Evolutionary conservation across 2,329 filamentous ascomycete species (phyloP), one percentile per base, ranked within the genome.

Genomic region (Zymoseptoria passerinii): DNA sequence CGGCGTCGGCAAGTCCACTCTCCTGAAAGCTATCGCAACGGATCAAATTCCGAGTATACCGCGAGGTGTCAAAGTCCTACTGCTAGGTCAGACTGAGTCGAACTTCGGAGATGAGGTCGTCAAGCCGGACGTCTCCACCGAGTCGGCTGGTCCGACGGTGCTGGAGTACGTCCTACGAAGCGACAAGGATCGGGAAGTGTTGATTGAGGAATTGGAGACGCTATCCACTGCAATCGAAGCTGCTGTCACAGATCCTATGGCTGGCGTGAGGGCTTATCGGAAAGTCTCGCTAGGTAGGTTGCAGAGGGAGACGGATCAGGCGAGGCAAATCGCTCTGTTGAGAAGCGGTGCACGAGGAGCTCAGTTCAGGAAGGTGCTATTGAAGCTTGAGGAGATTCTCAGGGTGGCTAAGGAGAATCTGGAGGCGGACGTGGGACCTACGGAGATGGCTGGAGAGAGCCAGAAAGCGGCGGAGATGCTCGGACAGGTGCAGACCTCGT

Each of bases 1-100:
- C 73, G 90, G 90, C 0, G 87, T 85, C 1, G 90, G 90, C 5
- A 95, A 95, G 70, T 92, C 88, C 3, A 92, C 88, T 0, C 74
- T 92, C 6, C 76, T 94, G 16, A 83, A 83, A 67, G 89, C 90
- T 1, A 85, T 95, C 64, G 86, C 85, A 4, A 85, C 90, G 61
- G 89, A 89, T 66, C 78, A 91, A 35, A 87, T 95, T 16, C 89
- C 90, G 0, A 89, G 88, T 0, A 85, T 91, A 48, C 83, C 86
- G 0, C 81, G 86, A 63, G 76, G 81, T 28, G 83, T 84, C 0
- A 80, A 84, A 20, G 80, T 90, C 50, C 80, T 85, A 0, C 83
- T 90, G 52, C 71, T 91, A 10, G 87, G 89, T 64, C 88, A 91
- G 73, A 89, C 84, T 0, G 75, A 76, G 48, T 58, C 60, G n/a